These are phyloP conservation scores for Triglochin maritima DNA, from an alignment of 106 monocot species.

Conservation along the genomic window DNA sequence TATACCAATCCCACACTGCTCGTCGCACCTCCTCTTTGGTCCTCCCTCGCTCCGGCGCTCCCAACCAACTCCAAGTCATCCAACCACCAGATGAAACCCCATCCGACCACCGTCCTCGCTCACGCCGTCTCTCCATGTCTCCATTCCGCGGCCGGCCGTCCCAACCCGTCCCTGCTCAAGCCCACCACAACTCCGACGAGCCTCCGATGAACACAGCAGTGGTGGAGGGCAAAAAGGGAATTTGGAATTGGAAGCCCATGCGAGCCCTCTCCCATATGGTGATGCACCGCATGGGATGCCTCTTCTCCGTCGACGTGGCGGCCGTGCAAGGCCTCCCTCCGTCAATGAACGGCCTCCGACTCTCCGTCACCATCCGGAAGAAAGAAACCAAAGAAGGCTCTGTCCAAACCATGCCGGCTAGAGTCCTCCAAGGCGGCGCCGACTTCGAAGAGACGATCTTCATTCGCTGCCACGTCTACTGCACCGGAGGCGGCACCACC, in stretches of 20 bases:
- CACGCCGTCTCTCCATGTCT: conserved; percentile 85
- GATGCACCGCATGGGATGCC: conserved; percentile 62
- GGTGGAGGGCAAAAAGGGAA: conserved; percentile 49
- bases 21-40: conserved; percentile 70
- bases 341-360: conserved; percentile 89
- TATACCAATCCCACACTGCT: conserved; percentile 56
- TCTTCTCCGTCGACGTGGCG: conserved; percentile 78
- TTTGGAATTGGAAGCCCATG: conserved; percentile 85
- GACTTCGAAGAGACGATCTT: conserved; percentile 91
- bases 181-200: background rate
- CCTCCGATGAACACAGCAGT: background rate
- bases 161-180: conserved; percentile 9
- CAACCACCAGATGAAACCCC: background rate
- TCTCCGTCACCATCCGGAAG: conserved; percentile 64
- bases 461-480: conserved; percentile 71
- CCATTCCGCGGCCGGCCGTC: conserved; percentile 44
- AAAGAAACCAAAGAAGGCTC: conserved; percentile 78
- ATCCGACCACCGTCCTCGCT: conserved; percentile 25
- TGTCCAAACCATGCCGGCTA: conserved; percentile 82
- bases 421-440: conserved; percentile 58
- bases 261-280: conserved; percentile 68
- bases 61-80: background rate
- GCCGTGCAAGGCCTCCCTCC: conserved; percentile 50
- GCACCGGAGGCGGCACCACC: conserved; percentile 45
- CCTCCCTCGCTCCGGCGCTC: conserved; percentile 38